These are phyloP conservation scores for Flammula alnicola DNA, from an alignment of 1,284 basidiomycete species.

Conservation along the genomic window DNA sequence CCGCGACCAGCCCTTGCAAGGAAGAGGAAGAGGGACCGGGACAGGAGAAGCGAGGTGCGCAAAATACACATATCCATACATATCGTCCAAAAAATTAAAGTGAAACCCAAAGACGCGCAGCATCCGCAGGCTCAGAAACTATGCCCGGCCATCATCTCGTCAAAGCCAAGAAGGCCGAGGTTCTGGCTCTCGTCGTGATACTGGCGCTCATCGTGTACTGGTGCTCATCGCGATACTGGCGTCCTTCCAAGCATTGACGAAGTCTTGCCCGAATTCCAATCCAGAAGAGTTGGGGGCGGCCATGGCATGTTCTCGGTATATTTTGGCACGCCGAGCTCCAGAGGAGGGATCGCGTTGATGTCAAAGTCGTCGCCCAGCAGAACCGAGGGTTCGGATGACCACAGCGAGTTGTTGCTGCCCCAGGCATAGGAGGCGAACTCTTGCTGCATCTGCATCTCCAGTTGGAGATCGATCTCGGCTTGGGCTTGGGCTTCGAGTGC, in stretches of 20 bases:
- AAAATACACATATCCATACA: slow-evolving; percentile 36
- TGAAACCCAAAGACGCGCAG: slow-evolving; percentile 30
- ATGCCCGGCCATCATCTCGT: slow-evolving; percentile 43
- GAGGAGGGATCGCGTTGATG: slow-evolving; percentile 42
- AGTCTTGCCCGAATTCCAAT: slow-evolving; percentile 34
- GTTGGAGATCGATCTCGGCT: slow-evolving; percentile 38
- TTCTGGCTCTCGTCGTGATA: slow-evolving; percentile 23
- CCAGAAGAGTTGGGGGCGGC: slow-evolving; percentile 21
- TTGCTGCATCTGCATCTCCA: slow-evolving; percentile 41
- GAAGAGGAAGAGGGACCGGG: slow-evolving; percentile 11
- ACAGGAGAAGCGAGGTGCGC: slow-evolving; percentile 24
- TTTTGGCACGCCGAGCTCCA: slow-evolving; percentile 42
- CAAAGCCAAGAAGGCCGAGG: slow-evolving; percentile 36
- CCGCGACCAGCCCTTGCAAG: slow-evolving; percentile 16
- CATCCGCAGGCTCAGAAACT: slow-evolving; percentile 30
- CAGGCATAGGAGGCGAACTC: slow-evolving; percentile 41
- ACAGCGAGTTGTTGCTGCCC: slow-evolving; percentile 32
- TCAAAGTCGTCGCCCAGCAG: slow-evolving; percentile 46
- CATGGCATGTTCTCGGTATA: slow-evolving; percentile 30
- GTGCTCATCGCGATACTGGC: slow-evolving; percentile 29
- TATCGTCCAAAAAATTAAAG: slow-evolving; percentile 27
- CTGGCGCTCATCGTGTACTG: too few relatives aligned
- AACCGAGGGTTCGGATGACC: slow-evolving; percentile 33
- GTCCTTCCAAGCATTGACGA: slow-evolving; percentile 28
- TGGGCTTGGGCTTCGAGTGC: slow-evolving; percentile 28